phyloP scores from a whole-genome alignment of 768 basidiomycete species.

The Crassisporium funariophilum region DNA sequence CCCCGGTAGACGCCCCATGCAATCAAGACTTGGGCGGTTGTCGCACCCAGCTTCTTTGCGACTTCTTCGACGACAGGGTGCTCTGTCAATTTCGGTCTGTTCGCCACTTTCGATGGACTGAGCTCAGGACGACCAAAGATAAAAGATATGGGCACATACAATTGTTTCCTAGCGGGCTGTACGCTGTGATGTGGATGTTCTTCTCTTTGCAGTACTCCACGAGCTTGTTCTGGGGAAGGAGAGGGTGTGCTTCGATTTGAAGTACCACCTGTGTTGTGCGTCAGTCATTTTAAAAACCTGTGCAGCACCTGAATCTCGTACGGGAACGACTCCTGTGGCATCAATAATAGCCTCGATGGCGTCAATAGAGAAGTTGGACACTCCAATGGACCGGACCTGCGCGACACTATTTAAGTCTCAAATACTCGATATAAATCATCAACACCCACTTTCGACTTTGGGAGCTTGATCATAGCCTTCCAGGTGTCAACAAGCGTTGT shows the following conservation, averaged over 20 bases:
- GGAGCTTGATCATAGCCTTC: constrained; percentile 76
- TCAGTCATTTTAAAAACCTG: background rate
- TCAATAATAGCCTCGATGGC: constrained; percentile 67
- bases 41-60: constrained; percentile 62
- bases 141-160: constrained; percentile 39
- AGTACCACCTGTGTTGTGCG: constrained; percentile 51
- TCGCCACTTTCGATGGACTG: constrained; percentile 43
- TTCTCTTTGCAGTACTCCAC: constrained; percentile 68
- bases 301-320: constrained; percentile 28
- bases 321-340: constrained; percentile 74
- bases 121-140: constrained; percentile 1
- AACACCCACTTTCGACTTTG: constrained; percentile 63
- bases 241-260: constrained; percentile 85
- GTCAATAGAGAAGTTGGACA: constrained; percentile 77
- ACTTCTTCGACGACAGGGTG: constrained; percentile 61
- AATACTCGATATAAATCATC: too few species aligned
- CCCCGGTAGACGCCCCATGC: constrained; percentile 80
- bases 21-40: constrained; percentile 80
- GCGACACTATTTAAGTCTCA: constrained; percentile 2
- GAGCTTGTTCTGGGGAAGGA: constrained; percentile 74
- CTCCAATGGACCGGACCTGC: constrained; percentile 71
- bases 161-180: constrained; percentile 82
- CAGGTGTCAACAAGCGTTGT: constrained; percentile 77
- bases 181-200: constrained; percentile 67
- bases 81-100: constrained; percentile 69